A percentile compares a stretch with the other conserved stretches of the same genome.
phyloP scores from a whole-genome alignment of 352 stramenopile genomes.

The Phytophthora fragariaefolia region DNA sequence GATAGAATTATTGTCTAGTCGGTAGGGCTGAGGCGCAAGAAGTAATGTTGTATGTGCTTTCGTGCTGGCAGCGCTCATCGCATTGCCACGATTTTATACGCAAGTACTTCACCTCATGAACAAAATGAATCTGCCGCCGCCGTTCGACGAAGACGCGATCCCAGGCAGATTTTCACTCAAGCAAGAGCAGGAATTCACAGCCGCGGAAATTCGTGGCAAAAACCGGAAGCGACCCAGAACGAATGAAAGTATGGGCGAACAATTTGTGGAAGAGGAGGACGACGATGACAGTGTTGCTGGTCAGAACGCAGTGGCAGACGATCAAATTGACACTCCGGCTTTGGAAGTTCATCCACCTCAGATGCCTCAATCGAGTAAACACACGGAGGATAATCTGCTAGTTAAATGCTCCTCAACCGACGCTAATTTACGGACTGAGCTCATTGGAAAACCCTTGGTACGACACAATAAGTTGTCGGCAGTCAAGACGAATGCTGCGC shows the following conservation, averaged over 20 bases:
- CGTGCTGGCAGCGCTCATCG: constrained; percentile 70
- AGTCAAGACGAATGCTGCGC: constrained; percentile 22
- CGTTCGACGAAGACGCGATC: constrained; percentile 79
- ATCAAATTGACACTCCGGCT: background rate
- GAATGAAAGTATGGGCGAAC: constrained; percentile 9
- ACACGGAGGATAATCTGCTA: background rate
- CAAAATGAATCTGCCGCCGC: constrained; percentile 90
- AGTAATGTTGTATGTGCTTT: too few relatives aligned
- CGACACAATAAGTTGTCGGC: constrained; percentile 18
- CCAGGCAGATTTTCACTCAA: constrained; percentile 61
- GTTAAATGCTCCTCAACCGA: background rate
- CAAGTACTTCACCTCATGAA: constrained; percentile 94
- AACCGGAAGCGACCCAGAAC: constrained; percentile 35
- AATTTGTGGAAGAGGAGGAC: constrained; percentile 53
- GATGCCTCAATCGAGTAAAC: background rate
- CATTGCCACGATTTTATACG: constrained; percentile 88
- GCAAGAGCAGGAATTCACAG: constrained; percentile 12
- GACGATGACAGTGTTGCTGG: constrained; percentile 37
- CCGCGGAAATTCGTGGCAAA: background rate
- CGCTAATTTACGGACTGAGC: background rate
- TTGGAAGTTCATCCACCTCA: background rate
- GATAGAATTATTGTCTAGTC: too few relatives aligned
- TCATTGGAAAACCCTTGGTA: constrained; percentile 34
- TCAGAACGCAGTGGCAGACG: background rate
- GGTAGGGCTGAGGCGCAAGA: too few relatives aligned